These are phyloP conservation scores for Helicocarpus griseus DNA, from an alignment of 2,329 filamentous ascomycete species.

Conservation along the genomic window DNA sequence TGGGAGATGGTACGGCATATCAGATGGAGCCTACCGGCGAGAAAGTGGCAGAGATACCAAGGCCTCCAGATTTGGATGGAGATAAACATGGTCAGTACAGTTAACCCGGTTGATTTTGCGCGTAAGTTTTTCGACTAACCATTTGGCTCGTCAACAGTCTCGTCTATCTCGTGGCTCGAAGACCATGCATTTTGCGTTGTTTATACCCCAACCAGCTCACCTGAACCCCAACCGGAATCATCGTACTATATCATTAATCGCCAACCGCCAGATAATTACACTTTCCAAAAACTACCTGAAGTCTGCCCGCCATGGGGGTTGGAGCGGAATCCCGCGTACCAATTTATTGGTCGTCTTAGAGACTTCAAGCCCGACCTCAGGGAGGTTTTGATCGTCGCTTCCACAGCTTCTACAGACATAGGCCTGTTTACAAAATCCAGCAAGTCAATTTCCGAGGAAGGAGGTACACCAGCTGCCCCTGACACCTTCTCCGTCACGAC, in stretches of 20 bases:
- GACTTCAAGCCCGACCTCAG: conserved; percentile 72
- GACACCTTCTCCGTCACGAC: conserved; percentile 65
- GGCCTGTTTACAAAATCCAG: conserved; percentile 68
- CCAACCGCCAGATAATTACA: conserved; percentile 43
- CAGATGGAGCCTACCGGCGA: conserved; percentile 79
- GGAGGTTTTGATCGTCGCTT: conserved; percentile 73
- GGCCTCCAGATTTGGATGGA: conserved; percentile 56
- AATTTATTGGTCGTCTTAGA: conserved; percentile 66
- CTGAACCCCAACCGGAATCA: conserved; percentile 50
- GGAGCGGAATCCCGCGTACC: conserved; percentile 58
- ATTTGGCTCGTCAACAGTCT: conserved; percentile 45
- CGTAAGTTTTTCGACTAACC: conserved; percentile 17
- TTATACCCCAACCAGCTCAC: conserved; percentile 55
- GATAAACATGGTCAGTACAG: conserved; percentile 55
- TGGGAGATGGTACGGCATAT: conserved; percentile 66
- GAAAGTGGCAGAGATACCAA: conserved; percentile 67
- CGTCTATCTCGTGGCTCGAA: conserved; percentile 77
- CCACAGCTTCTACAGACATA: conserved; percentile 69
- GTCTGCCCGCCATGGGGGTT: conserved; percentile 64
- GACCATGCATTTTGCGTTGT: conserved; percentile 75
- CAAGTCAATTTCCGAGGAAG: conserved; percentile 52
- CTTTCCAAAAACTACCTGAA: conserved; percentile 64
- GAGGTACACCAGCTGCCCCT: conserved; percentile 49
- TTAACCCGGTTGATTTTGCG: neutral
- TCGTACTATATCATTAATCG: conserved; percentile 73